Evolutionary conservation across 1,284 basidiomycete genomes (phyloP), one percentile per base, ranked within the genome.

Genomic region (Coniferiporia weirii): DNA sequence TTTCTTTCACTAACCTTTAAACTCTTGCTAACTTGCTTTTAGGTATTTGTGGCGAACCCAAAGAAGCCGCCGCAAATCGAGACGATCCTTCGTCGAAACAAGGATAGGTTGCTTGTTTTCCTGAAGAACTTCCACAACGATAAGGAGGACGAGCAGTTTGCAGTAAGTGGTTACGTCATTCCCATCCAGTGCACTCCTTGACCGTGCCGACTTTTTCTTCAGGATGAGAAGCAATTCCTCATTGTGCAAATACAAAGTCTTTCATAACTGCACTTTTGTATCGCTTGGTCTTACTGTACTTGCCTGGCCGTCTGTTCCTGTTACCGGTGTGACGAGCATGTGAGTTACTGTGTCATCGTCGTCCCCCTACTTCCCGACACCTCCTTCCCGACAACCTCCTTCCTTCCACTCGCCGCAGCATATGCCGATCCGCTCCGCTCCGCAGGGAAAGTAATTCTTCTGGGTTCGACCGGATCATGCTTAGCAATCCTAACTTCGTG

Each of bases 41-140:
- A 94, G 93, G 92, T 98, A 4, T 99, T 99, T 68, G 96, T 99
- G 40, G 96, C 97, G 45, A 99, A 99, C 70, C 96, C 96, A 20
- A 97, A 98, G 83, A 99, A 99, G 72, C 95, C 96, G 8, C 85
- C 91, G 34, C 91, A 95, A 68, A 98, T 99, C 63, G 95, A 96
- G 68, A 77, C 75, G 35, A 99, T 99, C 63, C 79, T 99, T 12
- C 79, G 91, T 60, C 76, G 96, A 64, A 99, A 99, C 75, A 93
- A 93, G 76, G 94, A 97, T 17, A 95, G 97, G 68, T 76, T 99
- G 12, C 78, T 99, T 45, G 76, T 79, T 4, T 99, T 98, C 76
- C 75, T 99, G 61, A 87, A 87, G 71, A 85, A 85, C 61, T 99
- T 99, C 79, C 96, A 98, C 71, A 98, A 97, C 70, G 96, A 99